Evolutionary conservation across 495 filamentous ascomycete species (phyloP).

Genomic region (Aspergillus asperescens): DNA sequence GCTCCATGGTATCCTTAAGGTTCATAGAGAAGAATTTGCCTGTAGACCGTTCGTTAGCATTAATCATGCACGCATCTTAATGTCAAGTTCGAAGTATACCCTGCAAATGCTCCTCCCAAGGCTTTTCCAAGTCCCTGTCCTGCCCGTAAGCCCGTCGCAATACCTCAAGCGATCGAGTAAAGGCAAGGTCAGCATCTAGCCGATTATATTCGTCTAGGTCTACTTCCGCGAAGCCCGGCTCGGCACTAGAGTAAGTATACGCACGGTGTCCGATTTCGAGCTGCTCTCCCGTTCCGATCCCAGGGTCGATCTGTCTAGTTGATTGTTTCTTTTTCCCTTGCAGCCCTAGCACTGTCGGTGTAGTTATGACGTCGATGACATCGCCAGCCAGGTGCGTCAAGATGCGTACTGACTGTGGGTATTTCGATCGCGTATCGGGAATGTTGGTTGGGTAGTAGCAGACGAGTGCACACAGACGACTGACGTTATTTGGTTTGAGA

Average conservation of each 20-base stretch:
- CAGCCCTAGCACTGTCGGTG: conserved; percentile 54
- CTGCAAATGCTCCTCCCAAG: conserved; percentile 56
- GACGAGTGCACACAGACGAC: conserved; percentile 46
- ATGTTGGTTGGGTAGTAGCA: conserved; percentile 58
- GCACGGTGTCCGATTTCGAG: conserved; percentile 35
- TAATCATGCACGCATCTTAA: no score
- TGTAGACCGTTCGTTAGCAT: conserved; percentile 10
- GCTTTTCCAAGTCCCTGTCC: conserved; percentile 54
- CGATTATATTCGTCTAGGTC: conserved; percentile 48
- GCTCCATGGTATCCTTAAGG: conserved; percentile 45
- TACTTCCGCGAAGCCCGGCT: conserved; percentile 56
- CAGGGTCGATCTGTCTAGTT: conserved; percentile 46
- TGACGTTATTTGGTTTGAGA: conserved; percentile 41
- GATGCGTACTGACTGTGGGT: conserved; percentile 44
- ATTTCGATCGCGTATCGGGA: conserved; percentile 44
- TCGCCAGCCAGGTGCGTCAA: conserved; percentile 51
- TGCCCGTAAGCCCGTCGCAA: conserved; percentile 53
- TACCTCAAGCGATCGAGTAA: conserved; percentile 47
- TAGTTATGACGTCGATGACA: conserved; percentile 40
- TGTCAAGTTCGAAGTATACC: conserved; percentile 27
- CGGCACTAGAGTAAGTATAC: conserved; percentile 45
- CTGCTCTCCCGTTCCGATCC: conserved; percentile 49
- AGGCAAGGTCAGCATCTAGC: conserved; percentile 49
- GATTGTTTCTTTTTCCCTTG: conserved; percentile 53
- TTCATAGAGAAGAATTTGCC: conserved; percentile 46